Evolutionary conservation across 75 land plant species (phyloP).

Genomic region (Pinus tabuliformis): DNA sequence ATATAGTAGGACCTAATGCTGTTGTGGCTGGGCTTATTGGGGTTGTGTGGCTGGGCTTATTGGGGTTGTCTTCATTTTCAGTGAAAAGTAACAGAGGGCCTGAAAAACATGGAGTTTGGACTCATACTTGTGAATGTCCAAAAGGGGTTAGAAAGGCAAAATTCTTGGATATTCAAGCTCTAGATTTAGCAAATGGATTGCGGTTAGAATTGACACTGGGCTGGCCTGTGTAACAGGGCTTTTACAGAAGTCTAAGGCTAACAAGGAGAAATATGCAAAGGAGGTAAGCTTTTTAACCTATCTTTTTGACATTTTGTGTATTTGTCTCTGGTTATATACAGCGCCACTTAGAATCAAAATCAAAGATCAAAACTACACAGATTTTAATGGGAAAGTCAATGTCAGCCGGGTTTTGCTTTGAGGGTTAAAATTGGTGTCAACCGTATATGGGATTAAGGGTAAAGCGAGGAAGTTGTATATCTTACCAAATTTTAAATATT

Average conservation of each 20-base stretch:
- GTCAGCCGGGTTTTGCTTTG: too few species aligned
- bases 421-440: too few species aligned
- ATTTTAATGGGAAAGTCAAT: too few species aligned
- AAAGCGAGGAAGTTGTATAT: background rate
- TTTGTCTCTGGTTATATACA: background rate
- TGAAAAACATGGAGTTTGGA: background rate
- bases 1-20: background rate
- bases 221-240: constrained; percentile 42
- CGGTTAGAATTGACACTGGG: background rate
- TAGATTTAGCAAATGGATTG: background rate
- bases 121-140: background rate
- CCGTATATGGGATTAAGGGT: background rate
- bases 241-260: constrained; percentile 66
- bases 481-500: too few species aligned
- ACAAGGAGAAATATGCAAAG: constrained; percentile 78
- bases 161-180: background rate
- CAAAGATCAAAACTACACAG: too few species aligned
- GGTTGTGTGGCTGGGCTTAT: background rate
- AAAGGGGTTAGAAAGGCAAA: background rate
- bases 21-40: background rate
- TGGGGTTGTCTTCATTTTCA: background rate
- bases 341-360: too few species aligned
- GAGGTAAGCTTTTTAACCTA: constrained; percentile 41
- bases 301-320: background rate
- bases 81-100: background rate